Conservation (phyloP, 176 grass and related monocot genomes). For the Oryza punctata region DNA sequence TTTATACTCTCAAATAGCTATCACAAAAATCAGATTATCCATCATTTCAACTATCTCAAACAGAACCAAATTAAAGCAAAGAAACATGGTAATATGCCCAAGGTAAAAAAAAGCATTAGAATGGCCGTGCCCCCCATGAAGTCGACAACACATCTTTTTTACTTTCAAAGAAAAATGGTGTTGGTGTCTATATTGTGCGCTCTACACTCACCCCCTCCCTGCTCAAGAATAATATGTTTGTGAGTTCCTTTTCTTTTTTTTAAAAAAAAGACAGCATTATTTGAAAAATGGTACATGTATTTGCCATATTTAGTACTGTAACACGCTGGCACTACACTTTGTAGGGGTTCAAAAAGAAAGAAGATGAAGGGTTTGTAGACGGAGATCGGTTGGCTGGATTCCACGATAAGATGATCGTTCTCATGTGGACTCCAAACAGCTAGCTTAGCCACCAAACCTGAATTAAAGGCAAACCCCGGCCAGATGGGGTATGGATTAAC, state of each 20-base stretch:
- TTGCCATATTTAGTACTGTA: not conserved
- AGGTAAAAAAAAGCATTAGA: not conserved
- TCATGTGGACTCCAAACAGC: not conserved
- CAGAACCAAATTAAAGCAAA: too few species aligned
- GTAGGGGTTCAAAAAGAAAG: not conserved
- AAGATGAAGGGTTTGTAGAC: not conserved
- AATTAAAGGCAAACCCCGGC: not conserved
- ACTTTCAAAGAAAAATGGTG: not conserved
- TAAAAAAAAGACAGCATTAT: too few species aligned
- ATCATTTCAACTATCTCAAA: too few species aligned
- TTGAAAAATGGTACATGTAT: not conserved
- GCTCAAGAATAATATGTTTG: too few species aligned
- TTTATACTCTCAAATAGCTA: too few species aligned
- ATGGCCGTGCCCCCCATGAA: not conserved
- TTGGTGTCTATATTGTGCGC: not conserved
- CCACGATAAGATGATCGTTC: not conserved
- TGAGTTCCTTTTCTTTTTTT: too few species aligned
- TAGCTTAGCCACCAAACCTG: constrained; percentile 29
- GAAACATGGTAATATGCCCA: too few species aligned
- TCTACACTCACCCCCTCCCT: not conserved
- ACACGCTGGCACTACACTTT: not conserved
- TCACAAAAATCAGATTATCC: too few species aligned
- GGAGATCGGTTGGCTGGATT: not conserved
- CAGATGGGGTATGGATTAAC: not conserved
- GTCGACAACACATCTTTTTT: not conserved